These are phyloP conservation scores for Malassezia equina DNA, from an alignment of 1,284 basidiomycete genomes.

Conservation along the genomic window DNA sequence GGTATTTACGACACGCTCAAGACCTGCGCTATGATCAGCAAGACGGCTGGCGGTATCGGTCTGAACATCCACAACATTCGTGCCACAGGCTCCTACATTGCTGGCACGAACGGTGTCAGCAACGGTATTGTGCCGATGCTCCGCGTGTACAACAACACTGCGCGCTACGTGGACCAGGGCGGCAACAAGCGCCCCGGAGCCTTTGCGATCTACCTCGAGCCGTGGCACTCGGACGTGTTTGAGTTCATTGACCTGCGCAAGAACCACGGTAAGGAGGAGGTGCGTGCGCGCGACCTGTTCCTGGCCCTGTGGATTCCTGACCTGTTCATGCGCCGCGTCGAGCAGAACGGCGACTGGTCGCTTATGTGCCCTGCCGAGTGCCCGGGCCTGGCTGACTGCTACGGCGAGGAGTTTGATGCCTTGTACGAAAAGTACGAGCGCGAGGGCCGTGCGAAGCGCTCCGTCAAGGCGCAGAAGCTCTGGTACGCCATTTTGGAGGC, in stretches of 20 bases:
- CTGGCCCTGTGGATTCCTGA: conserved; percentile 98
- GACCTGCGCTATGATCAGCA: conserved; percentile 97
- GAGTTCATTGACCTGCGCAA: conserved; percentile 96
- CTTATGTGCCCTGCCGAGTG: conserved; percentile 97
- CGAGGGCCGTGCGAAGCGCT: conserved; percentile 77
- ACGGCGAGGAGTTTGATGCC: conserved; percentile 81
- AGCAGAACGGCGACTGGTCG: conserved; percentile 74
- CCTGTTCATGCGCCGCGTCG: conserved; percentile 59
- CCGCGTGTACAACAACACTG: conserved; percentile 93
- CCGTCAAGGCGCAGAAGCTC: conserved; percentile 88
- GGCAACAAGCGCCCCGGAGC: conserved; percentile 99
- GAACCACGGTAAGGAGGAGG: conserved; percentile 99
- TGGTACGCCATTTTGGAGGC: conserved; percentile 97
- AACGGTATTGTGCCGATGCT: conserved; percentile 99
- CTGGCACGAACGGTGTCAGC: conserved; percentile 92
- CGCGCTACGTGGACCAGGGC: conserved; percentile 97
- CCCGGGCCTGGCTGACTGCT: conserved; percentile 77
- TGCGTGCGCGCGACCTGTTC: conserved; percentile 91
- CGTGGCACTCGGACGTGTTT: conserved; percentile 95
- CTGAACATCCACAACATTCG: conserved; percentile 93
- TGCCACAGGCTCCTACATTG: conserved; percentile 77
- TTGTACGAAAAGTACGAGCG: conserved; percentile 83
- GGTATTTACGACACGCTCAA: conserved; percentile 99
- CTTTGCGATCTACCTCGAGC: conserved; percentile 93
- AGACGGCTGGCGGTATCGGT: conserved; percentile 96